These are phyloP conservation scores for Cardamine resedifolia DNA, from an alignment of 345 rosid genomes.

Conservation along the genomic window DNA sequence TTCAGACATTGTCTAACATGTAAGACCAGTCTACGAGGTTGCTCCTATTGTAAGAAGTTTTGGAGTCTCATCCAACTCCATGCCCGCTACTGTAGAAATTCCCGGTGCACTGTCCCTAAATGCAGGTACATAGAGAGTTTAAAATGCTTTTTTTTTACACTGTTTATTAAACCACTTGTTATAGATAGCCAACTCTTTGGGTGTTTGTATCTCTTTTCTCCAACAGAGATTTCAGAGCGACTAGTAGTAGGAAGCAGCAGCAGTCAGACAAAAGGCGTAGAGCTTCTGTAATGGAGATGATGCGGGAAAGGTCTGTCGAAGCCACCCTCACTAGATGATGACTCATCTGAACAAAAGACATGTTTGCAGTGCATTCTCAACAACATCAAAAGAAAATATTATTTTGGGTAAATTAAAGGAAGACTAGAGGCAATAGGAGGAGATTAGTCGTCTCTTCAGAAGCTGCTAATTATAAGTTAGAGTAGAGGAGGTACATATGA, in stretches of 20 bases:
- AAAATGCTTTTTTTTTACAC: background rate
- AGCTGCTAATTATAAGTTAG: background rate
- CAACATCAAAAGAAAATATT: no score
- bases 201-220: slow-evolving; percentile 8
- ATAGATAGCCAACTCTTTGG: background rate
- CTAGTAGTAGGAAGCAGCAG: slow-evolving; percentile 70
- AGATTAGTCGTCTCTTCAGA: no score
- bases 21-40: slow-evolving; percentile 64
- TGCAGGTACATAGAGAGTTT: slow-evolving; percentile 64
- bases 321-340: slow-evolving; percentile 60
- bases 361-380: background rate
- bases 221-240: slow-evolving; percentile 70
- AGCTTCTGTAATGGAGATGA: slow-evolving; percentile 97
- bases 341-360: slow-evolving; percentile 7
- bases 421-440: no score
- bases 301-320: slow-evolving; percentile 88
- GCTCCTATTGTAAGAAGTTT: slow-evolving; percentile 64
- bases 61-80: slow-evolving; percentile 76
- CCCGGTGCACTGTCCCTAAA: slow-evolving; percentile 76
- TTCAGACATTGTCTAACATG: slow-evolving; percentile 71
- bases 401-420: no score
- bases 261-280: slow-evolving; percentile 82
- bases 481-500: slow-evolving; percentile 11
- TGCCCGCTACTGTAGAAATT: slow-evolving; percentile 80
- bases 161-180: background rate